These are phyloP conservation scores for Lotus japonicus DNA, from an alignment of 306 rosid species.

Conservation along the genomic window DNA sequence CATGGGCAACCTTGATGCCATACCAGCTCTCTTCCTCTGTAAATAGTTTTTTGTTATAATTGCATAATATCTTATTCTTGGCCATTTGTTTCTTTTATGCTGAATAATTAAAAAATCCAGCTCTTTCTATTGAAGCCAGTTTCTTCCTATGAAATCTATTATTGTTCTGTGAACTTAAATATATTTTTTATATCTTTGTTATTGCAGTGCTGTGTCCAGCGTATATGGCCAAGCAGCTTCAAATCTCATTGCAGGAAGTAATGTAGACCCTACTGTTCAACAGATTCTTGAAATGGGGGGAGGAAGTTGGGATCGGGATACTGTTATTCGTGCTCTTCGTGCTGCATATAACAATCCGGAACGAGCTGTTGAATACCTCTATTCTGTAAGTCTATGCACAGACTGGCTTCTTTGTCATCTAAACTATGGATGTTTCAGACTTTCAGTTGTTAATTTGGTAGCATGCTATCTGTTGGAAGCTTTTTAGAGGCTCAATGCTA, in stretches of 20 bases:
- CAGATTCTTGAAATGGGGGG: conserved; percentile 83
- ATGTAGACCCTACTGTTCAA: conserved; percentile 54
- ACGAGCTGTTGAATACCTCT: conserved; percentile 83
- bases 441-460: conserved; percentile 8
- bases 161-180: neutral
- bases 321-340: conserved; percentile 70
- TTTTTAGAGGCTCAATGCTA: neutral
- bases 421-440: neutral
- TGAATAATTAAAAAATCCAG: neutral
- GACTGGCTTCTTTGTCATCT: neutral
- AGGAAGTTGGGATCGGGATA: conserved; percentile 84
- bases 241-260: conserved; percentile 56
- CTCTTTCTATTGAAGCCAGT: neutral
- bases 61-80: neutral
- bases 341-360: conserved; percentile 89
- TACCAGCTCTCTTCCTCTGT: neutral
- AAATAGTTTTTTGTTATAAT: neutral
- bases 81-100: neutral
- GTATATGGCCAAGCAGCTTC: conserved; percentile 62
- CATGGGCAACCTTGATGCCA: neutral
- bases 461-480: conserved; percentile 1
- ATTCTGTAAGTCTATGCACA: conserved; percentile 56
- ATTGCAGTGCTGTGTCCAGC: conserved; percentile 46
- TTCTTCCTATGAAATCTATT: neutral
- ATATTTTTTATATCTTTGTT: conserved; percentile 20